Evolutionary conservation across 306 rosid species (phyloP).

Genomic region (Crotalaria pallida): DNA sequence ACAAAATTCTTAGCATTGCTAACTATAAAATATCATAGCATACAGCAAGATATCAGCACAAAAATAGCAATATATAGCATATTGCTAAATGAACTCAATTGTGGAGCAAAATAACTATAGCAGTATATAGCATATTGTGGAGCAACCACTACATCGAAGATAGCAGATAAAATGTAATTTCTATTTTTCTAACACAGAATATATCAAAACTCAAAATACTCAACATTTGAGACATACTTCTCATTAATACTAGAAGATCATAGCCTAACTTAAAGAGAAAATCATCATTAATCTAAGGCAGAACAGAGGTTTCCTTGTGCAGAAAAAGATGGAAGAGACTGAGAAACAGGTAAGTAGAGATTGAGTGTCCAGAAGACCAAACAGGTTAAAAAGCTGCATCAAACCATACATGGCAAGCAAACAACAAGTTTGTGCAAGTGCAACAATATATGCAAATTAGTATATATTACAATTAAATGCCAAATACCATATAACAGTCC

Average conservation of each 20-base stretch:
- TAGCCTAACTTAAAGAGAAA: not conserved
- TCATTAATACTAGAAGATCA: not conserved
- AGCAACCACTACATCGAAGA: not conserved
- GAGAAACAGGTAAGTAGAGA: no score
- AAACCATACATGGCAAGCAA: not conserved
- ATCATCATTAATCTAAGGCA: not conserved
- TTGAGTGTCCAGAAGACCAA: no score
- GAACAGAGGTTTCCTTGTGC: no score
- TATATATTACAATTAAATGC: not conserved
- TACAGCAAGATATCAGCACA: no score
- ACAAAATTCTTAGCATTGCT: no score
- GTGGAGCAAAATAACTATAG: not conserved
- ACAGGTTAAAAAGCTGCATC: no score
- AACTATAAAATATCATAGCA: no score
- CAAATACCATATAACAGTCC: not conserved
- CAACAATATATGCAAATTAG: not conserved
- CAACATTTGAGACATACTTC: not conserved
- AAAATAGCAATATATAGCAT: no score
- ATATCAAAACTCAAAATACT: not conserved
- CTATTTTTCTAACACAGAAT: not conserved
- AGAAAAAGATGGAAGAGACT: no score
- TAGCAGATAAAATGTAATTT: not conserved
- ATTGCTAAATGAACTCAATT: no score
- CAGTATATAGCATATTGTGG: not conserved
- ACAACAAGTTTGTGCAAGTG: not conserved